Evolutionary conservation across 352 stramenopile genomes (phyloP).

Genomic region (Pythium sp.): DNA sequence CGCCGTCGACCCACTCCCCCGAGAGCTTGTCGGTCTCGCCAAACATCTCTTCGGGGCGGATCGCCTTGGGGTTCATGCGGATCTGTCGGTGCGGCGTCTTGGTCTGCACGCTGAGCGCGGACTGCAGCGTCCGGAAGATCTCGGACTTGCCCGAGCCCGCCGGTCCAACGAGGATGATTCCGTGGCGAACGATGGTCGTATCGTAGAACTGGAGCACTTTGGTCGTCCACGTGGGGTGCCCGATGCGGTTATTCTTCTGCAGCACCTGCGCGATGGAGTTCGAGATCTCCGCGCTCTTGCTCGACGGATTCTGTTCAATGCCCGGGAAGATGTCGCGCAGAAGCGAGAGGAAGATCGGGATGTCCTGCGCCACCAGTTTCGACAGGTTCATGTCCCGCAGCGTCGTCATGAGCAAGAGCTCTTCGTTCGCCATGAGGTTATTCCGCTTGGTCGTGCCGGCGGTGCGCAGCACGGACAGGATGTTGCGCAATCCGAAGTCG

Average conservation of each 20-base stretch:
- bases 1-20: slow-evolving; percentile 70
- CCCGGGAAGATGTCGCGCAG: slow-evolving; percentile 86
- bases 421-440: slow-evolving; percentile 91
- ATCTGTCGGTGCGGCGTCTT: slow-evolving; percentile 72
- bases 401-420: slow-evolving; percentile 94
- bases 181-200: slow-evolving; percentile 90
- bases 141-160: slow-evolving; percentile 80
- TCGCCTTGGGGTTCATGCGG: slow-evolving; percentile 81
- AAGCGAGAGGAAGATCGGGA: slow-evolving; percentile 91
- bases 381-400: slow-evolving; percentile 93
- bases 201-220: slow-evolving; percentile 94
- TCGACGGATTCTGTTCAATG: slow-evolving; percentile 39
- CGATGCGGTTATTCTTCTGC: slow-evolving; percentile 59
- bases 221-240: slow-evolving; percentile 66
- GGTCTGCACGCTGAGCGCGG: slow-evolving; percentile 53
- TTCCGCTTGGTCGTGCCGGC: slow-evolving; percentile 93
- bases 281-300: slow-evolving; percentile 74
- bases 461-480: slow-evolving; percentile 94
- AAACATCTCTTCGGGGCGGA: slow-evolving; percentile 80
- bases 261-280: slow-evolving; percentile 70
- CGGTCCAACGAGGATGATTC: slow-evolving; percentile 88
- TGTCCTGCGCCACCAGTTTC: slow-evolving; percentile 91
- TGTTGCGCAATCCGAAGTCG: slow-evolving; percentile 93
- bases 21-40: slow-evolving; percentile 76
- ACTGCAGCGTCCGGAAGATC: slow-evolving; percentile 66